Evolutionary conservation across 2,329 filamentous ascomycete species (phyloP), one percentile per base, ranked within the genome.

Genomic region (Hypoxylon sp.): DNA sequence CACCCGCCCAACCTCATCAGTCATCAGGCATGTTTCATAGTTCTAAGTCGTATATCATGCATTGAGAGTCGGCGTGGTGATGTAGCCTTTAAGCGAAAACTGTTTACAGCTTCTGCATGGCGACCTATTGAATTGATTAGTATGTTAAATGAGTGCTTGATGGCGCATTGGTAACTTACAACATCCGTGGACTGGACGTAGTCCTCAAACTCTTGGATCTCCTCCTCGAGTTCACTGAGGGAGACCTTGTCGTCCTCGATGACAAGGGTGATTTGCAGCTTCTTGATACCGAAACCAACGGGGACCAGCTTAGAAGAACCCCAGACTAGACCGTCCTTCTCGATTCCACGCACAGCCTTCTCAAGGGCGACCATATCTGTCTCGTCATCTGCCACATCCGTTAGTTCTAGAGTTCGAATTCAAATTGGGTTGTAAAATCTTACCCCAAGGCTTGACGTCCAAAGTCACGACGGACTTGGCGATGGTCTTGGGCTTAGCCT

Each of bases 361-460:
- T 97, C 94, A 68, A 99, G 87, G 77, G 89, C 89, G 75, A 85
- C 88, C 90, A 98, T 94, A 84, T 97, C 88, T 77, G 95, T 98
- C 91, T 97, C 94, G 78, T 98, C 94, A 84, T 97, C 93, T 90
- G 33, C 33, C 17, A 27, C 20, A 46, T 2, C 49, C 2, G 69
- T 74, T 73, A 68, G 68, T 8, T 20, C 13, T 20, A 11, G 4
- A 57, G 17, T 11, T 20, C 42, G 1, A 46, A 3, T 17, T 37
- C 22, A 31, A 61, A 55, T 42, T 65, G 54, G 6, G 14, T 53
- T 57, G 40, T 20, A 50, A 20, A 70, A 69, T 87, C 92, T 76
- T 92, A 97, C 95, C 96, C 95, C 96, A 98, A 79, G 96, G 96
- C 90, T 99, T 99, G 75, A 99, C 92, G 79, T 98, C 95, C 75